These are phyloP conservation scores for Leccinum obscurum DNA, from an alignment of 768 basidiomycete genomes.

Conservation along the genomic window DNA sequence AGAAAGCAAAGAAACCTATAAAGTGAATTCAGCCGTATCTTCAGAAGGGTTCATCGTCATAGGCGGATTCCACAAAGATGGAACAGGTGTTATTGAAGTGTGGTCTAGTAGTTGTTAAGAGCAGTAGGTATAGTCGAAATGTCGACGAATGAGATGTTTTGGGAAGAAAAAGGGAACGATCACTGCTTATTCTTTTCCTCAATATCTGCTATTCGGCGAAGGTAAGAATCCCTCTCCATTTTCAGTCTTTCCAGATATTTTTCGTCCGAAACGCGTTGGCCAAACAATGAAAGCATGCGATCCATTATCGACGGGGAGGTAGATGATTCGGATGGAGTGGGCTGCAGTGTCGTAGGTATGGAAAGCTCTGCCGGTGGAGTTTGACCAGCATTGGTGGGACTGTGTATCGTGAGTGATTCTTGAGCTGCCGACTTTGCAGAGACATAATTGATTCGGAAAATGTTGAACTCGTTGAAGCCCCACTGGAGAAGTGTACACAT, in stretches of 20 bases:
- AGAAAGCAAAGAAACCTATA: conserved; percentile 45
- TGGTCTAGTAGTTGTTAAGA: conserved; percentile 38
- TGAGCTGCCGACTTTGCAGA: conserved; percentile 29
- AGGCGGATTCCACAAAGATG: conserved; percentile 60
- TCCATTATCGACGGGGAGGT: conserved; percentile 31
- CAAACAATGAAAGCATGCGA: conserved; percentile 35
- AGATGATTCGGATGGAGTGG: conserved; percentile 14
- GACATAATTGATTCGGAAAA: conserved; percentile 60
- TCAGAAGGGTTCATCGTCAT: conserved; percentile 51
- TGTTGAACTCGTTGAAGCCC: conserved; percentile 64
- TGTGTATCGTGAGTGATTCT: background rate
- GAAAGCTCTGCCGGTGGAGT: conserved; percentile 3
- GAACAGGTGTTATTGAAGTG: conserved; percentile 64
- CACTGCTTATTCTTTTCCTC: conserved; percentile 37
- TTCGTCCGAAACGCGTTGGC: conserved; percentile 61
- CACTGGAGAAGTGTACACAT: conserved; percentile 66
- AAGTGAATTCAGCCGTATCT: conserved; percentile 63
- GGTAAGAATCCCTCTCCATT: conserved; percentile 52
- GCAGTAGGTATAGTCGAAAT: conserved; percentile 1
- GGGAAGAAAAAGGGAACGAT: background rate
- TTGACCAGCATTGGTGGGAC: conserved; percentile 1
- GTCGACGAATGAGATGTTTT: background rate
- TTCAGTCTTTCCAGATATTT: conserved; percentile 66
- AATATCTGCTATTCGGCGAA: conserved; percentile 58
- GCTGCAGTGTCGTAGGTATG: conserved; percentile 8